Evolutionary conservation across 2,329 filamentous ascomycete species (phyloP).

Genomic region (Botrytis medusae): DNA sequence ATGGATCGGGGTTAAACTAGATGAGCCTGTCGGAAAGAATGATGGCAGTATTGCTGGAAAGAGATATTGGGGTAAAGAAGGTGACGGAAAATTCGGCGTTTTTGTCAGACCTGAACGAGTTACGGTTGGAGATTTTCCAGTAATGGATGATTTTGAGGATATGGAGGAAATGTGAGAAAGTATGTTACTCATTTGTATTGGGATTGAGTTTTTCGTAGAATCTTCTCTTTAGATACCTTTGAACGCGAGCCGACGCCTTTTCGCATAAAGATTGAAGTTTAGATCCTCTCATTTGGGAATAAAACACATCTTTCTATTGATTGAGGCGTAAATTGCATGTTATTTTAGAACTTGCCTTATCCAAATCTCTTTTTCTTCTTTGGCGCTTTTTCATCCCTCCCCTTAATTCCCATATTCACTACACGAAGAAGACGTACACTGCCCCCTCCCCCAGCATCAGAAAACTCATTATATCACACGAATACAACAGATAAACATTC

Average conservation of each 20-base stretch:
- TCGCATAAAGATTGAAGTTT: not conserved
- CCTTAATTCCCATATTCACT: not conserved
- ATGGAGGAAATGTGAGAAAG: conserved; percentile 67
- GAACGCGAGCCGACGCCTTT: not conserved
- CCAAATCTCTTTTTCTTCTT: not conserved
- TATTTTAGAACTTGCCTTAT: not conserved
- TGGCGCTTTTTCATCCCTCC: not conserved
- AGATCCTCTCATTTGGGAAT: not conserved
- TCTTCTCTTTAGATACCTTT: not conserved
- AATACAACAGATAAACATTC: not conserved
- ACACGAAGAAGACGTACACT: not conserved
- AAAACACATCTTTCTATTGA: not conserved
- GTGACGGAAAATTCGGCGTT: conserved; percentile 64
- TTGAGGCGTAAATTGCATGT: not conserved
- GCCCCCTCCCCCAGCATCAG: not conserved
- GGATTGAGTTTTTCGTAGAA: not conserved
- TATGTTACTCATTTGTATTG: not conserved
- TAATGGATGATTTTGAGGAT: conserved; percentile 71
- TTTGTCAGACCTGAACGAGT: conserved; percentile 78
- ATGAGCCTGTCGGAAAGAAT: conserved; percentile 81
- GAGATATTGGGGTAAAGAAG: conserved; percentile 62
- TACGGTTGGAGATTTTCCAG: conserved; percentile 71
- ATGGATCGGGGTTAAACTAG: conserved; percentile 74
- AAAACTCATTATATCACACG: not conserved
- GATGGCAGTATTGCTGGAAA: conserved; percentile 69